These are phyloP conservation scores for Pneumocystis oryctolagi DNA, from an alignment of 1,139 yeast genomes.

Conservation along the genomic window DNA sequence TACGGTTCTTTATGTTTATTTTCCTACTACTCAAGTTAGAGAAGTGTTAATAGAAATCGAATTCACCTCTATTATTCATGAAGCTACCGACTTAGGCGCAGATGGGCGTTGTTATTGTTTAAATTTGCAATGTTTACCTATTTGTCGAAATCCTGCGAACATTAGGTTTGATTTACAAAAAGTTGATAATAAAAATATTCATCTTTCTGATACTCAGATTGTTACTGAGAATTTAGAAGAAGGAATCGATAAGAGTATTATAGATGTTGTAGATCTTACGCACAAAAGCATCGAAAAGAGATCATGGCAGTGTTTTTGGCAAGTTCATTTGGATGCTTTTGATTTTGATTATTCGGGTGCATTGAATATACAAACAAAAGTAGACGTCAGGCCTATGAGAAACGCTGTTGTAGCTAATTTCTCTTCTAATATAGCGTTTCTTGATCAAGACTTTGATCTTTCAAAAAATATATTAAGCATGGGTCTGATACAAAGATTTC, in stretches of 20 bases:
- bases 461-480: background rate
- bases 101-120: background rate
- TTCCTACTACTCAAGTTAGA: background rate
- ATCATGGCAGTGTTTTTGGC: constrained; percentile 1
- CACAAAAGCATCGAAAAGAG: background rate
- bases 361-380: background rate
- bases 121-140: background rate
- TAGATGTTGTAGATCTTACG: background rate
- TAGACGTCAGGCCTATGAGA: background rate
- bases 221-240: background rate
- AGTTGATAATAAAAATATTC: background rate
- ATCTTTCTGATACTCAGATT: background rate
- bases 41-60: background rate
- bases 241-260: background rate
- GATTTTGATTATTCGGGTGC: background rate
- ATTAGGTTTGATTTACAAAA: background rate
- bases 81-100: background rate
- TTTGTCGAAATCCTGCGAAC: background rate
- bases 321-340: background rate
- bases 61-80: background rate
- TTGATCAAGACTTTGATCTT: background rate
- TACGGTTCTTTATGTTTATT: background rate
- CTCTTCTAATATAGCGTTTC: background rate
- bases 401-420: background rate
- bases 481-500: background rate